Base-by-base conservation (phyloP, 352 stramenopile species). In the Globisporangium orthogonon region DNA sequence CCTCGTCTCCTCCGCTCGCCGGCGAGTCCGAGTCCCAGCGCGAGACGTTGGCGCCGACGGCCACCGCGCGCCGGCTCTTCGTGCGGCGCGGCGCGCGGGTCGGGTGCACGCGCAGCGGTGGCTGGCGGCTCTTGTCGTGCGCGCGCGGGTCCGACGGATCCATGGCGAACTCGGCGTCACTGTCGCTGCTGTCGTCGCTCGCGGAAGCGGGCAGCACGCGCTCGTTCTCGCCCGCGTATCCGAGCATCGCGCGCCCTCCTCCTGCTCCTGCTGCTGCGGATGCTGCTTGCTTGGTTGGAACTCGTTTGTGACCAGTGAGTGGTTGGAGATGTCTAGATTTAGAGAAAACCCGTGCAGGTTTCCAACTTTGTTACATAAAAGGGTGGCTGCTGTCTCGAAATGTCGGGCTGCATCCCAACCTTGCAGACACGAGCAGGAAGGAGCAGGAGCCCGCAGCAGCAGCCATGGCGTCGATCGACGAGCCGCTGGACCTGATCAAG, bases 401-500 rank as follows among this genome's bases (percentile, higher is more conserved):
- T 58, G 48, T 13, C 4, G 39, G 39, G 18, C 18, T 33, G 23
- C 23, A 23, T 30, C 18, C 17, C 3, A 23, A 30, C 9, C 23
- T 18, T 11, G 28, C 37, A 17, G 15, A 15, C 49, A 39, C 28
- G 7, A 41, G 2, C 46, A 48, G 6, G 7, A 49, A 17, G 7
- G 0, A 51, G 23, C 46, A 39, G 7, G 2, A 31, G n/a, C 23
- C 23, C 23, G 23, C 44, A 49, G 35, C 35, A 14, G 35, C 35
- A 37, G 17, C 29, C 6, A 94, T 91, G 85, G 76, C 81, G 66
- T 90, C 85, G 53, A 93, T 98, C 64, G 85, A 97, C 50, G 91
- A 98, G 86, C 97, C 97, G 53, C 82, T 99, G 62, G 97, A 99
- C 80, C 75, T 99, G 54, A 98, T 99, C 71, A 96, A 97, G 70